A percentile compares a stretch with the other conserved stretches of the same genome.
Evolutionary conservation across 2,329 filamentous ascomycete species (phyloP).

Genomic region (Talaromyces sp.): DNA sequence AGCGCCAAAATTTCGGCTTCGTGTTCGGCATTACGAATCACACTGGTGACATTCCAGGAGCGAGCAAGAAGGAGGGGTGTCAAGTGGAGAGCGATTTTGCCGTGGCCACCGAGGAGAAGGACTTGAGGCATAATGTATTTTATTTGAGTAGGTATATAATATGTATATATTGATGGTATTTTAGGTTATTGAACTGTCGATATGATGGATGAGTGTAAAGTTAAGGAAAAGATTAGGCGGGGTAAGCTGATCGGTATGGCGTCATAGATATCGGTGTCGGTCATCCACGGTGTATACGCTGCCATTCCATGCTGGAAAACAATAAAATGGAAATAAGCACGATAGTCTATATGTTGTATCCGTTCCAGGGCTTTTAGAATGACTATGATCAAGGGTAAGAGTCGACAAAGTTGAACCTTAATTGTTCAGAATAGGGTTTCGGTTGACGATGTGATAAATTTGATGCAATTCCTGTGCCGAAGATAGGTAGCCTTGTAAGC

Average conservation of each 20-base stretch:
- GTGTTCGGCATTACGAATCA: conserved; percentile 72
- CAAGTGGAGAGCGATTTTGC: conserved; percentile 70
- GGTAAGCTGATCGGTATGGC: neutral
- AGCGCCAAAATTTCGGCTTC: conserved; percentile 61
- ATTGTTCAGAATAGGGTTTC: neutral
- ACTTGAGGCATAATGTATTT: conserved; percentile 44
- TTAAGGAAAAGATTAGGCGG: neutral
- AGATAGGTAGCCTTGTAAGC: neutral
- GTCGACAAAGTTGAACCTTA: too few species aligned
- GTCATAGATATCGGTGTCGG: neutral
- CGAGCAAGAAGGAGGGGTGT: conserved; percentile 72
- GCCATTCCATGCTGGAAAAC: too few species aligned
- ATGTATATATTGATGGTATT: neutral
- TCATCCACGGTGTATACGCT: neutral
- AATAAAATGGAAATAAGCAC: too few species aligned
- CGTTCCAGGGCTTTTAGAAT: neutral
- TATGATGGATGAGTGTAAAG: neutral
- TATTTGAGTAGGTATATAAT: neutral
- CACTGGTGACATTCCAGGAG: conserved; percentile 72
- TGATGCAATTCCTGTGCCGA: neutral
- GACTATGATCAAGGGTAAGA: neutral
- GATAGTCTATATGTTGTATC: too few species aligned
- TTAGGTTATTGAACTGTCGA: neutral
- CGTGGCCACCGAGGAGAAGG: conserved; percentile 76
- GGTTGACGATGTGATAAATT: neutral